These are phyloP conservation scores for Kitagawia praeruptora DNA, from an alignment of 129 eudicot species.

Conservation along the genomic window DNA sequence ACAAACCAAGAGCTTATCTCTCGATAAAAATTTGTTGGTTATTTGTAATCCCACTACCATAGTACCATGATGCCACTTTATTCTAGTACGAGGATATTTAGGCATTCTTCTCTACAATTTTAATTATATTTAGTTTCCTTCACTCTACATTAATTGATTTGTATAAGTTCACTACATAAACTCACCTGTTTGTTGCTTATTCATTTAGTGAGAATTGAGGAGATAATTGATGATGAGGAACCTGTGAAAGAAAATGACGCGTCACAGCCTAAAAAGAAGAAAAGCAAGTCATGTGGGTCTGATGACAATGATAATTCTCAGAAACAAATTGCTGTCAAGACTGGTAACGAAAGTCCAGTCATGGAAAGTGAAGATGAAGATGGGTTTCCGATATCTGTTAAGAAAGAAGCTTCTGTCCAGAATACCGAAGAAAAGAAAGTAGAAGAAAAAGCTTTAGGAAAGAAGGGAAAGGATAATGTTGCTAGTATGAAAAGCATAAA, in stretches of 20 bases:
- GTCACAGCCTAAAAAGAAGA: constrained; percentile 46
- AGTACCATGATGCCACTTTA: background rate
- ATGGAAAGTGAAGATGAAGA: constrained; percentile 93
- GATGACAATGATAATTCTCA: constrained; percentile 21
- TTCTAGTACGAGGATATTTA: background rate
- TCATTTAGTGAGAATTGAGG: constrained; percentile 77
- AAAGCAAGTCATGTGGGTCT: constrained; percentile 21
- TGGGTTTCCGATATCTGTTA: constrained; percentile 65
- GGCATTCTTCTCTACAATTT: background rate
- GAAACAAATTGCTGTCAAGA: constrained; percentile 40
- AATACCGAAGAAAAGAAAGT: constrained; percentile 22
- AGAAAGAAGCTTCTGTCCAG: constrained; percentile 14
- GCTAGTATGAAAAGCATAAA: constrained; percentile 29
- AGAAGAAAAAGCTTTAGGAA: constrained; percentile 28
- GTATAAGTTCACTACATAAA: background rate
- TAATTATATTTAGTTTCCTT: background rate
- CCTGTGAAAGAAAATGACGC: constrained; percentile 31
- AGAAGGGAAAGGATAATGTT: constrained; percentile 28
- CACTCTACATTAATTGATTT: background rate
- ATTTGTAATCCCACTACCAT: background rate
- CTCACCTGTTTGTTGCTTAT: constrained; percentile 4
- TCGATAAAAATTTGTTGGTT: background rate
- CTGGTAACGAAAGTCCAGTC: constrained; percentile 17
- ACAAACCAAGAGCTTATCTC: background rate
- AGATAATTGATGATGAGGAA: constrained; percentile 66